phyloP scores from a whole-genome alignment of 768 basidiomycete species.

The Flagelloscypha sp. region DNA sequence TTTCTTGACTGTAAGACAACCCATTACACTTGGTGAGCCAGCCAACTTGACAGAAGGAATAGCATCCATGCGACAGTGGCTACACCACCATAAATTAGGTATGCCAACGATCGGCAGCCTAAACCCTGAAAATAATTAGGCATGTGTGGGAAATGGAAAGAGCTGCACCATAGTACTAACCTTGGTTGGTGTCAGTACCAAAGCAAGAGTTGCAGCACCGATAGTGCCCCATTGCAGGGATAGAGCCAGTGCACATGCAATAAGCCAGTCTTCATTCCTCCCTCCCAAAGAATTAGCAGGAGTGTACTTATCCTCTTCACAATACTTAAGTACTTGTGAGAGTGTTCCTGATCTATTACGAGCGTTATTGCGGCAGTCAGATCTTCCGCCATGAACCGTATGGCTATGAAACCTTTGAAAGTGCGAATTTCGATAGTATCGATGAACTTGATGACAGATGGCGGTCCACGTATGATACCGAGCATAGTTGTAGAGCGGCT shows the following conservation, averaged over 20 bases:
- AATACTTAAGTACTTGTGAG: slow-evolving; percentile 15
- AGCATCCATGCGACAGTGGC: slow-evolving; percentile 23
- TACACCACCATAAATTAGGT: slow-evolving; percentile 19
- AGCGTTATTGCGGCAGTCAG: slow-evolving; percentile 5
- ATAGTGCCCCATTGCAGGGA: slow-evolving; percentile 25
- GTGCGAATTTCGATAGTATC: background rate
- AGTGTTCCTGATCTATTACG: slow-evolving; percentile 14
- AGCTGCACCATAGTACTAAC: slow-evolving; percentile 8
- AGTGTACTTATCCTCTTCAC: no score
- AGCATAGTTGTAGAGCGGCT: slow-evolving; percentile 17
- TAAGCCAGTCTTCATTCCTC: slow-evolving; percentile 15
- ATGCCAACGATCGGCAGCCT: slow-evolving; percentile 26
- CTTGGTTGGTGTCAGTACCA: slow-evolving; percentile 22
- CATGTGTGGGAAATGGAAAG: background rate
- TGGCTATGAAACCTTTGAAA: slow-evolving; percentile 3
- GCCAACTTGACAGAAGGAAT: slow-evolving; percentile 22
- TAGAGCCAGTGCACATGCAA: slow-evolving; percentile 22
- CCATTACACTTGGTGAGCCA: slow-evolving; percentile 23
- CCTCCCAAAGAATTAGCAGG: slow-evolving; percentile 2
- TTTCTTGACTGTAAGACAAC: no score
- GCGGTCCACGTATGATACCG: slow-evolving; percentile 12
- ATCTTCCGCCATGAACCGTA: slow-evolving; percentile 2
- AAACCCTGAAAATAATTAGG: slow-evolving; percentile 17
- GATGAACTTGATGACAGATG: slow-evolving; percentile 9
- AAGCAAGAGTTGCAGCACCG: slow-evolving; percentile 18